Conservation (phyloP, 2,329 filamentous ascomycete genomes). For the Botrytis medusae region DNA sequence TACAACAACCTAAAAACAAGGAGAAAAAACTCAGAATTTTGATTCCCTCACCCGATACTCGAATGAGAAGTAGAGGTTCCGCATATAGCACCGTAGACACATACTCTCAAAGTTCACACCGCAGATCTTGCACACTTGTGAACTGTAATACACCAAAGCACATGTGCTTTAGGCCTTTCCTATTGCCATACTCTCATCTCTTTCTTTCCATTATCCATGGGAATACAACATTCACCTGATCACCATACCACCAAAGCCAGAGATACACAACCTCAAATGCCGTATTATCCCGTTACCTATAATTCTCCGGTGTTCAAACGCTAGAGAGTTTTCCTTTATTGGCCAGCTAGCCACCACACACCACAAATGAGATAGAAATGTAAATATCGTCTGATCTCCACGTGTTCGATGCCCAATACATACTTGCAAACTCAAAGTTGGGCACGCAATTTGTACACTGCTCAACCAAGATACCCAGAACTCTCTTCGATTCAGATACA, state of each 20-base stretch:
- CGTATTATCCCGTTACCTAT: not conserved
- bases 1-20: not conserved
- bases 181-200: not conserved
- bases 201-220: not conserved
- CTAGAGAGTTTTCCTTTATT: not conserved
- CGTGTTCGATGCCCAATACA: not conserved
- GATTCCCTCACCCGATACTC: not conserved
- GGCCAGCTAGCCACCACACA: not conserved
- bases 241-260: not conserved
- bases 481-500: too few species aligned
- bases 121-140: not conserved
- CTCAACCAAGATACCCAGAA: too few species aligned
- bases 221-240: not conserved
- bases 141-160: not conserved
- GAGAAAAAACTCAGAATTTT: not conserved
- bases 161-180: too few species aligned
- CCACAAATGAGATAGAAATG: not conserved
- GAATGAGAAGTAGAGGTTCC: not conserved
- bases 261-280: not conserved
- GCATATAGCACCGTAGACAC: not conserved
- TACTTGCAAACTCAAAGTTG: too few species aligned
- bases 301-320: not conserved
- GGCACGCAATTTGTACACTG: not conserved
- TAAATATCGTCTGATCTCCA: not conserved
- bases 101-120: not conserved